Conservation (phyloP, 2,329 filamentous ascomycete genomes). For the Aspergillus sp. region DNA sequence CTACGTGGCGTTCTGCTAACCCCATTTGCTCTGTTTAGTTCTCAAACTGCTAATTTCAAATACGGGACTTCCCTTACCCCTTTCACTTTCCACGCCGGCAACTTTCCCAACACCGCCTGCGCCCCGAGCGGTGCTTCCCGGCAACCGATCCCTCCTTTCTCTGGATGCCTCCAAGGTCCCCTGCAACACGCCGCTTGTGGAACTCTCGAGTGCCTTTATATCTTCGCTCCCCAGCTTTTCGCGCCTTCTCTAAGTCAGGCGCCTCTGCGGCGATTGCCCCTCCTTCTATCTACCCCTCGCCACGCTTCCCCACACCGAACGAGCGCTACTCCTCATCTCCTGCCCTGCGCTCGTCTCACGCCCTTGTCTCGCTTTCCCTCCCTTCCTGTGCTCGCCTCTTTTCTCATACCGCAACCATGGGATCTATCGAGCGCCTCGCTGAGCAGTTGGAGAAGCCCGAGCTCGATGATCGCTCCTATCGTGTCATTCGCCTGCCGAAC, state of each 20-base stretch:
- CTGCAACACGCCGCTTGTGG: conserved; percentile 27
- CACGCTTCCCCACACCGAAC: conserved; percentile 17
- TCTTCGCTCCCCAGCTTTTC: conserved; percentile 17
- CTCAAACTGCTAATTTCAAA: neutral
- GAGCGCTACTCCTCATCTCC: conserved; percentile 13
- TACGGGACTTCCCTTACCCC: neutral
- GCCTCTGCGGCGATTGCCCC: conserved; percentile 19
- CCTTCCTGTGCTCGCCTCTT: conserved; percentile 22
- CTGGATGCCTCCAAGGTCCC: conserved; percentile 43
- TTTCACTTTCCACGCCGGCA: neutral
- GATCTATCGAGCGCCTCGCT: conserved; percentile 54
- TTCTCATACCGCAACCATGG: conserved; percentile 21
- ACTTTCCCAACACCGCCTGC: neutral
- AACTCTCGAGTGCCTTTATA: conserved; percentile 18
- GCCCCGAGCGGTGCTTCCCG: conserved; percentile 4
- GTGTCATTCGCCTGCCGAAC: conserved; percentile 82
- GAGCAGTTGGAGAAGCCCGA: conserved; percentile 79
- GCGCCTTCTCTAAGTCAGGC: conserved; percentile 16
- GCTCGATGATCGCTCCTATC: conserved; percentile 82
- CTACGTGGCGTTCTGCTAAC: neutral
- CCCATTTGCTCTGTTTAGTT: neutral
- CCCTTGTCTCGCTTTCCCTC: conserved; percentile 22
- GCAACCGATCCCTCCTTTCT: conserved; percentile 15
- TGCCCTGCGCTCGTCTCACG: conserved; percentile 5
- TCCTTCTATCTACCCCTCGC: conserved; percentile 21